Base-by-base conservation (phyloP, 129 eudicot genomes). In the Flaveria trinervia region DNA sequence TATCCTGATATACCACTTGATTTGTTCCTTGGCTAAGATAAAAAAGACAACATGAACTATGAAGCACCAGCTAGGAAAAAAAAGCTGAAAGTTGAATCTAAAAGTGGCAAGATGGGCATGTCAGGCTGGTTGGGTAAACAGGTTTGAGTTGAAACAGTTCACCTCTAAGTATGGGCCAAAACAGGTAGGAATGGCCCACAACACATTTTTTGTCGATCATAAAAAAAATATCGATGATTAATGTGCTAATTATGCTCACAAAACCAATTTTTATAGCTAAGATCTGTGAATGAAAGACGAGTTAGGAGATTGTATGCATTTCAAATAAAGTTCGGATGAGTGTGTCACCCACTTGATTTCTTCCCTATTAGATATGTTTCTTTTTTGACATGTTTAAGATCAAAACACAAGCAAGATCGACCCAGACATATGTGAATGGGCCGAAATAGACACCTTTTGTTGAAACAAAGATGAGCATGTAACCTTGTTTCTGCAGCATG, bases 401-500 rank as follows among this genome's bases (percentile, higher is more conserved):
- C 14, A 54, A n/a, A 54, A 54, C 60, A 54, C 60, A 54, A 54
- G 60, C 60, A 9, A 54, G 60, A 54, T n/a, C 25, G 10, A 54
- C 60, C 60, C 60, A 54, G 60, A n/a, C 11, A 54, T 54, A 54
- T 5, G 11, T 54, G 7, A 54, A 6, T 54, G 60, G 60, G 11
- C 10, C 60, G 25, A 54, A 54, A 54, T 54, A n/a, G 60, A 16
- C 61, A 17, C 14, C 30, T 3, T 57, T 9, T 22, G 15, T 57
- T 57, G 33, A 57, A 20, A 49, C 33, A 51, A 30, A 77, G 52
- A 12, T 20, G 65, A 20, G 41, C 4, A 77, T 59, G 25, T 16
- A 71, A 90, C 98, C 98, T 93, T 75, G 91, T 69, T 65, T 74
- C 92, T 41, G 97, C 91, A 77, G 86, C 88, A 89, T 74, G 89